Conservation (phyloP, 129 eudicot genomes). For the Centaurea solstitialis region DNA sequence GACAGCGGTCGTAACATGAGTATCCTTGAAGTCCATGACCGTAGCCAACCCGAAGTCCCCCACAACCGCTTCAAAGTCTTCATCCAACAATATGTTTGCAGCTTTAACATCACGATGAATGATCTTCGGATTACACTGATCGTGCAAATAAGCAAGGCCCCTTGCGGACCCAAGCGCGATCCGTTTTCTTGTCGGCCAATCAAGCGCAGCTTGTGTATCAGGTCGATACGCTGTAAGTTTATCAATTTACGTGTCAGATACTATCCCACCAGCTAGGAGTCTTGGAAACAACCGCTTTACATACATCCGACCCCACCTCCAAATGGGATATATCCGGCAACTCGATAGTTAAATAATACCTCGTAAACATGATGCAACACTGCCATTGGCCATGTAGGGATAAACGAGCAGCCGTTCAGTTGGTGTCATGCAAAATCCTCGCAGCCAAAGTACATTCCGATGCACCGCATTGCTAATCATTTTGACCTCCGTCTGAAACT, state of each 20-base stretch:
- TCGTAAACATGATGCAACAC: conserved; percentile 74
- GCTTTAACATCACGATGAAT: conserved; percentile 84
- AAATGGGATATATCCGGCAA: not conserved
- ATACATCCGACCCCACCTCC: too few species aligned
- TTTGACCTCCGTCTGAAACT: conserved; percentile 74
- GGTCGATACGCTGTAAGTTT: conserved; percentile 44
- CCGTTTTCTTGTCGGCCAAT: conserved; percentile 58
- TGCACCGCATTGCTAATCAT: conserved; percentile 79
- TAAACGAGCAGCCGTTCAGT: conserved; percentile 76
- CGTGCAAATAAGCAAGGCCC: conserved; percentile 77
- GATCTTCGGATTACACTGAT: conserved; percentile 76
- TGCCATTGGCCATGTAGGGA: conserved; percentile 81
- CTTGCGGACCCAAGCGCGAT: conserved; percentile 75
- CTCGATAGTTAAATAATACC: conserved; percentile 21
- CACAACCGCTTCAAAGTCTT: conserved; percentile 74
- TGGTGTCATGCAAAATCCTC: conserved; percentile 82
- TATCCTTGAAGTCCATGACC: conserved; percentile 73
- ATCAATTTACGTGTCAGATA: not conserved
- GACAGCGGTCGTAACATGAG: conserved; percentile 86
- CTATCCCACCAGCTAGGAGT: too few species aligned
- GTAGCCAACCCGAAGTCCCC: conserved; percentile 84
- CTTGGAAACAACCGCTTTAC: not conserved
- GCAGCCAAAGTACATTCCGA: conserved; percentile 65
- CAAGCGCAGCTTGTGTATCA: conserved; percentile 52
- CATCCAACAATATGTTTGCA: conserved; percentile 76